These are phyloP conservation scores for Xerocomus brunneocitrinus DNA, from an alignment of 768 basidiomycete genomes.

Conservation along the genomic window DNA sequence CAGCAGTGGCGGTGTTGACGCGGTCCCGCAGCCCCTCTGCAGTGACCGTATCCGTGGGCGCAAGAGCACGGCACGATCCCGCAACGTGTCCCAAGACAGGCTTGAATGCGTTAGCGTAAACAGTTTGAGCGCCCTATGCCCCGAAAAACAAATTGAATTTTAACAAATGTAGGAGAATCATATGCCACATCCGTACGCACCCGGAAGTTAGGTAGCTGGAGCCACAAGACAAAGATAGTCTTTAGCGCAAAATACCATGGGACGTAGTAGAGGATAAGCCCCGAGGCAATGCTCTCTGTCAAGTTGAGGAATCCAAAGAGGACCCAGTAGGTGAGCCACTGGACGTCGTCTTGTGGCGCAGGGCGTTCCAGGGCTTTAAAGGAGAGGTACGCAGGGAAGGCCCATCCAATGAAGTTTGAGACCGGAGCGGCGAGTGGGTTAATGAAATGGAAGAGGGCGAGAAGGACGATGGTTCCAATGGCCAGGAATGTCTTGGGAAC, in stretches of 20 bases:
- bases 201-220: constrained; percentile 80
- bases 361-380: constrained; percentile 91
- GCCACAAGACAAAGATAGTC: constrained; percentile 87
- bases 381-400: constrained; percentile 90
- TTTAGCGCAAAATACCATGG: constrained; percentile 96
- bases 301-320: constrained; percentile 94
- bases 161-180: background rate
- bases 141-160: background rate
- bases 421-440: constrained; percentile 90
- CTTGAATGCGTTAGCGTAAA: constrained; percentile 74
- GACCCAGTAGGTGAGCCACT: constrained; percentile 99
- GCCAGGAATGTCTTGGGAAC: constrained; percentile 91
- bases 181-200: constrained; percentile 43
- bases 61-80: constrained; percentile 38
- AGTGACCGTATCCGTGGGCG: constrained; percentile 48
- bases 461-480: constrained; percentile 62
- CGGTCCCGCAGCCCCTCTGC: constrained; percentile 45
- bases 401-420: constrained; percentile 94
- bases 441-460: constrained; percentile 74
- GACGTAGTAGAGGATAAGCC: constrained; percentile 83
- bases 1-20: constrained; percentile 36
- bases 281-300: constrained; percentile 79
- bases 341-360: constrained; percentile 78
- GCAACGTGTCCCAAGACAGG: constrained; percentile 70
- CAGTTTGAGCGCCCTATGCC: constrained; percentile 75